Evolutionary conservation across 2,329 filamentous ascomycete genomes (phyloP), one percentile per base, ranked within the genome.

Genomic region (Botrytis tulipae): DNA sequence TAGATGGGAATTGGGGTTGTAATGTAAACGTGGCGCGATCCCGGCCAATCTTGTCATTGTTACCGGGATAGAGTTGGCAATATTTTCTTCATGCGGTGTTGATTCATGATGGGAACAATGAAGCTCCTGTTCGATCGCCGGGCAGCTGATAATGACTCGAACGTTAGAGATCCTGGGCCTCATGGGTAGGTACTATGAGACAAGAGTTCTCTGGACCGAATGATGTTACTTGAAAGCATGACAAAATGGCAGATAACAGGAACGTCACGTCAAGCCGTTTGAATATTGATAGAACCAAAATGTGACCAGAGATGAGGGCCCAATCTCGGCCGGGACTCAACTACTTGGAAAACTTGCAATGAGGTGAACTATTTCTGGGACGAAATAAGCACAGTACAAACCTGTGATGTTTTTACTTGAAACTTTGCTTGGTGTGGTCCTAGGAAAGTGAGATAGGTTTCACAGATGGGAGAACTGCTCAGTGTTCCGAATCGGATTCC

Each of bases 31-130:
- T 29, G 20, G 9, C 9, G 35, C 25, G 14, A 22, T 7, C 18
- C 25, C 1, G 14, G 6, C 32, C 10, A 6, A 25, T 10, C 1
- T 16, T 8, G 22, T n/a, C 3, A 0, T 51, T 40, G 3, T 18
- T 32, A 14, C 29, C 16, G 16, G 18, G 8, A 59, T 10, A 20
- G 32, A 32, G 29, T 18, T 16, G 25, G 29, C 29, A 32, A 32
- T 18, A 32, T 59, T 32, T 35, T 18, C 9, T 32, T 29, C 54
- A 20, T 59, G 54, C 16, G 54, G 9, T 32, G 4, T 59, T 12
- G 16, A 54, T 54, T 54, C 12, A n/a, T 7, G 12, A 16, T n/a
- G 25, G 5, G 48, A 54, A n/a, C 12, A 59, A 12, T 32, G 29
- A 10, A 59, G 18, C 54, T 59, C 54, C 20, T 35, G 8, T 4